Conservation (phyloP, 2,329 filamentous ascomycete species). For the Hypoxylon sp. region DNA sequence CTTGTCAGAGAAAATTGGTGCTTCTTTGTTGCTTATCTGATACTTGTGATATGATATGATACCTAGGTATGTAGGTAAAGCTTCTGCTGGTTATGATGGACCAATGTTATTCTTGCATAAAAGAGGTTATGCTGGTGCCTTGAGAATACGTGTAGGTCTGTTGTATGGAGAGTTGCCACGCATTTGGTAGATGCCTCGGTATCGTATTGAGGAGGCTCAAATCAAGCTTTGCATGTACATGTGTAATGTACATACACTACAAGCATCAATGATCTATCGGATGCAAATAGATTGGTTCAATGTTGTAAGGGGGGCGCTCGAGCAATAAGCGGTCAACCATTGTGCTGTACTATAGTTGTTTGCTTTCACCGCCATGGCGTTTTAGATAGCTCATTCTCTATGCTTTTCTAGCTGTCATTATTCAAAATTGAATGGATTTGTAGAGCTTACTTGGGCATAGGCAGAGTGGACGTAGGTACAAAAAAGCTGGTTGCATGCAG, state of each 20-base stretch:
- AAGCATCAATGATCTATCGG: background rate
- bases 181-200: background rate
- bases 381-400: conserved; percentile 3
- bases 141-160: background rate
- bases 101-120: conserved; percentile 4
- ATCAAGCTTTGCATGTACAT: background rate
- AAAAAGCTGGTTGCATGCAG: background rate
- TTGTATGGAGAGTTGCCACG: background rate
- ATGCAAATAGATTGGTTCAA: conserved; percentile 12
- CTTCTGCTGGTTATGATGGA: background rate
- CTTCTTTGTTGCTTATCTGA: conserved; percentile 1
- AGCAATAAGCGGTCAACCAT: conserved; percentile 11
- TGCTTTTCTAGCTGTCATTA: conserved; percentile 6
- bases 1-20: conserved; percentile 22
- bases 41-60: conserved; percentile 4
- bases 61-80: no score
- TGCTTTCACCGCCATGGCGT: background rate
- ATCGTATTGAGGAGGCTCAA: conserved; percentile 16
- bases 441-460: conserved; percentile 1
- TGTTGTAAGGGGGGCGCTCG: conserved; percentile 4
- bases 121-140: conserved; percentile 8
- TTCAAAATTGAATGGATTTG: background rate
- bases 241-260: background rate
- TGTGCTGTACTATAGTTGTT: background rate
- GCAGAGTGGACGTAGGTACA: background rate